Percentiles rank a stretch among this genome's conserved stretches.
phyloP scores from a whole-genome alignment of 768 basidiomycete species.

The Butyriboletus loyo region DNA sequence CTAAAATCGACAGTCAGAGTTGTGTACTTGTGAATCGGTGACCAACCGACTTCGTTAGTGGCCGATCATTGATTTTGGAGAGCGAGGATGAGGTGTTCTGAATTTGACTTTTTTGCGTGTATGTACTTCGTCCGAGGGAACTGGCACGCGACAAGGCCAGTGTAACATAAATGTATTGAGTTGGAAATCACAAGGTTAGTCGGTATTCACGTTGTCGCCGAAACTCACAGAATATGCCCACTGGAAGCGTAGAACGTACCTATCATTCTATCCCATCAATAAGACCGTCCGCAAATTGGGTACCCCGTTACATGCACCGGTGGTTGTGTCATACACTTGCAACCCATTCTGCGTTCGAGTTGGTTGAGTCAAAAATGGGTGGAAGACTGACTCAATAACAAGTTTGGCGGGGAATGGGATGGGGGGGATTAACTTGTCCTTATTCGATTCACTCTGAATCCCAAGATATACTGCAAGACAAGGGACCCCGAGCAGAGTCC shows the following conservation, averaged over 20 bases:
- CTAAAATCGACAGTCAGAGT: neutral
- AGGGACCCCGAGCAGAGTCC: neutral
- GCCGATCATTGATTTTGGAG: constrained; percentile 13
- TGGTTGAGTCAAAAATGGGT: neutral
- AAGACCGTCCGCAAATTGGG: neutral
- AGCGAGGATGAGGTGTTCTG: neutral
- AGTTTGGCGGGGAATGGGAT: neutral
- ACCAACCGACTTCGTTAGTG: constrained; percentile 1
- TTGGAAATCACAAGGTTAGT: neutral
- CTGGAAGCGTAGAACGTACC: neutral
- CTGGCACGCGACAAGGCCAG: constrained; percentile 43
- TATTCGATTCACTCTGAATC: neutral
- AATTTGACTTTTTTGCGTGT: too few relatives aligned
- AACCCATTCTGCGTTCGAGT: neutral
- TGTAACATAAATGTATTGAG: constrained; percentile 33
- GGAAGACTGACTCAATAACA: neutral
- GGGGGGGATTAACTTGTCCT: too few relatives aligned
- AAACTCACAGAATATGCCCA: neutral
- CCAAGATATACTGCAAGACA: neutral
- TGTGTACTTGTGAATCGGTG: neutral
- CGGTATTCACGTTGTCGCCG: neutral
- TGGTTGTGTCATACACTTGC: neutral
- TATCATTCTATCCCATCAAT: neutral
- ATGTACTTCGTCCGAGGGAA: constrained; percentile 30
- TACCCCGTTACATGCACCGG: neutral